Conservation (phyloP, 371 early-diverging fungal species). For the Mortierella sp. region DNA sequence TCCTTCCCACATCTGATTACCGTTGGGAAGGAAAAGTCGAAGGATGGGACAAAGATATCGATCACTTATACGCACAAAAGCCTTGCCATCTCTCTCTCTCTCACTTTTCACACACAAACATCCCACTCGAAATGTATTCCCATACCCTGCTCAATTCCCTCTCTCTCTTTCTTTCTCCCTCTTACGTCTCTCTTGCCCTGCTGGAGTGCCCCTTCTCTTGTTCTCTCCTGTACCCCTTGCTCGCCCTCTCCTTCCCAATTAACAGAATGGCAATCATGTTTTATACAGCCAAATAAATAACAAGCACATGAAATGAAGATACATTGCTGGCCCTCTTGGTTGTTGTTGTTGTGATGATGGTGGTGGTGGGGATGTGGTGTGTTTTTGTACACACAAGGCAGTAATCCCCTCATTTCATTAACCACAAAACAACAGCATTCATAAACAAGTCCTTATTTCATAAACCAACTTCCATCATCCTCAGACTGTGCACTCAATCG, state of each 20-base stretch:
- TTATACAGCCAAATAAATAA: background rate
- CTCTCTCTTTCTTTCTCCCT: background rate
- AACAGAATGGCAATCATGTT: background rate
- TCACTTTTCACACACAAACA: background rate
- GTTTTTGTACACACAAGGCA: too few species aligned
- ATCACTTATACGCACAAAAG: background rate
- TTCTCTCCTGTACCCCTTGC: background rate
- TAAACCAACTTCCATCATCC: too few species aligned
- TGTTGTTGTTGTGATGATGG: too few species aligned
- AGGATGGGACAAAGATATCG: background rate
- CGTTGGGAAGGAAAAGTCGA: background rate
- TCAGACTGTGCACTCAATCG: too few species aligned
- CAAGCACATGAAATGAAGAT: conserved; percentile 1
- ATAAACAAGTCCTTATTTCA: too few species aligned
- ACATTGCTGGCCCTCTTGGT: too few species aligned
- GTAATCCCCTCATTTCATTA: too few species aligned
- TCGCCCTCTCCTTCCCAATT: background rate
- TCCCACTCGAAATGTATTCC: background rate
- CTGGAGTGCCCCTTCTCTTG: background rate
- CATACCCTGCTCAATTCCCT: background rate
- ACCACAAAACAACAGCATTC: too few species aligned
- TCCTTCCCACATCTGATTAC: background rate
- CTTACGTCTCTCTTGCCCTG: too few species aligned
- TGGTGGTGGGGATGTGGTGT: too few species aligned
- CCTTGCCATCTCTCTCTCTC: background rate